Percentiles rank a stretch among this genome's conserved stretches.
phyloP scores from a whole-genome alignment of 1,284 basidiomycete genomes.

The Austropuccinia psidii region DNA sequence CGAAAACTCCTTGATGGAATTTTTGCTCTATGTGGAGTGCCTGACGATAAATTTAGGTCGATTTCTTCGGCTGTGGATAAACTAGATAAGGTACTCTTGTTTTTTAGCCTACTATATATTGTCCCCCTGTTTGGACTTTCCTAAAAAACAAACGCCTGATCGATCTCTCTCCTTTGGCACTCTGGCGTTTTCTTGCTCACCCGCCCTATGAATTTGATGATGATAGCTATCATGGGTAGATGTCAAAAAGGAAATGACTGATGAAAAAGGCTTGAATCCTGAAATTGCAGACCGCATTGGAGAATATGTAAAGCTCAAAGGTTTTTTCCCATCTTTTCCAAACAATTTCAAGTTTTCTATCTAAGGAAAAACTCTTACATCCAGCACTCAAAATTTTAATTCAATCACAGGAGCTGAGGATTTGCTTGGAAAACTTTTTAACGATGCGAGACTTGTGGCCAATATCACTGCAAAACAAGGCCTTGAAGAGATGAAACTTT shows the following conservation, averaged over 20 bases:
- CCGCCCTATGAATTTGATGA: not conserved
- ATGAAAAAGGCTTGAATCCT: slow-evolving; percentile 83
- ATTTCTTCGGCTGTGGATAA: slow-evolving; percentile 98
- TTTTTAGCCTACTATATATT: not conserved
- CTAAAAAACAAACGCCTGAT: no score
- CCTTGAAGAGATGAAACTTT: slow-evolving; percentile 76
- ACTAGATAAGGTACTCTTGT: slow-evolving; percentile 72
- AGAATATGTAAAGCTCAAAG: slow-evolving; percentile 91
- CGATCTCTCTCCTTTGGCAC: no score
- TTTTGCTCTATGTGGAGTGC: slow-evolving; percentile 93
- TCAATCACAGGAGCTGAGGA: slow-evolving; percentile 61
- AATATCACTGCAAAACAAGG: slow-evolving; percentile 75
- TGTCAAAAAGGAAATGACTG: slow-evolving; percentile 92
- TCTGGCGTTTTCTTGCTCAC: no score
- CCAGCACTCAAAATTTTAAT: not conserved
- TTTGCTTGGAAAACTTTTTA: slow-evolving; percentile 66
- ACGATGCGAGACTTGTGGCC: slow-evolving; percentile 60
- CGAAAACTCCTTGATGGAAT: slow-evolving; percentile 96
- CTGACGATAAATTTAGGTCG: slow-evolving; percentile 77
- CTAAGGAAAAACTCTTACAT: not conserved
- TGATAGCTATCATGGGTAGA: slow-evolving; percentile 72
- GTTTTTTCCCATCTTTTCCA: slow-evolving; percentile 49
- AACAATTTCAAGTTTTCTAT: not conserved
- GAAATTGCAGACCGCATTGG: slow-evolving; percentile 86
- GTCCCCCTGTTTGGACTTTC: not conserved